Evolutionary conservation across 2,329 filamentous ascomycete genomes (phyloP), one percentile per base, ranked within the genome.

Genomic region (Sclerotinia glacialis): DNA sequence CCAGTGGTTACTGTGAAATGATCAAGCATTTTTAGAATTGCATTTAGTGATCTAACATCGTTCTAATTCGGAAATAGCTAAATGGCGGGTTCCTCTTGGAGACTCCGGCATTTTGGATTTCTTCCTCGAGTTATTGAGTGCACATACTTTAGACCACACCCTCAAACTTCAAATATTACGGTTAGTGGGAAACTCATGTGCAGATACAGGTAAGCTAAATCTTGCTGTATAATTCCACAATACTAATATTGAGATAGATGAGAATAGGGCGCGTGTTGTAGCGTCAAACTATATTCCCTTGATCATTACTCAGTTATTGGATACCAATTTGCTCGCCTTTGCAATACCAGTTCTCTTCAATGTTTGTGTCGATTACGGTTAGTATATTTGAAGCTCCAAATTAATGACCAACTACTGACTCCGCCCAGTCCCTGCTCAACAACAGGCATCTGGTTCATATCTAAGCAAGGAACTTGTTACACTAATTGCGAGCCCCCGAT

Each of bases 331-430:
- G 0, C 70, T 87, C 23, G 75, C 86, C 9, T 85, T 85, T 72
- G 80, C 80, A 46, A 81, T 88, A 50, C 84, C 85, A 0, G 86
- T 88, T 9, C 76, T 89, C 5, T 87, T 83, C 75, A 89, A 89
- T 72, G 80, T 87, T 58, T 82, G 85, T 65, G 81, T 88, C 18
- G 86, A 89, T 73, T 88, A 87, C 73, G 84, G 86, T 88, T 74
- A 77, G 80, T 65, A 46, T 23, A 52, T 54, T 44, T 26, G n/a
- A 14, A 31, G 55, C 11, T 16, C 23, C 5, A 6, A 31, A 5
- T n/a, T 1, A 4, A 31, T 37, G 26, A 58, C 72, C 76, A 53
- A 76, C 66, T 26, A 37, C 18, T 58, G 31, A 69, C 59, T 37
- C 55, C 3, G 23, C 23, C 64, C 18, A 88, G 86, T 75, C 70